A percentile compares a stretch with the other conserved stretches of the same genome.
Evolutionary conservation across 2,329 filamentous ascomycete species (phyloP).

Genomic region (Cadophora sp.): DNA sequence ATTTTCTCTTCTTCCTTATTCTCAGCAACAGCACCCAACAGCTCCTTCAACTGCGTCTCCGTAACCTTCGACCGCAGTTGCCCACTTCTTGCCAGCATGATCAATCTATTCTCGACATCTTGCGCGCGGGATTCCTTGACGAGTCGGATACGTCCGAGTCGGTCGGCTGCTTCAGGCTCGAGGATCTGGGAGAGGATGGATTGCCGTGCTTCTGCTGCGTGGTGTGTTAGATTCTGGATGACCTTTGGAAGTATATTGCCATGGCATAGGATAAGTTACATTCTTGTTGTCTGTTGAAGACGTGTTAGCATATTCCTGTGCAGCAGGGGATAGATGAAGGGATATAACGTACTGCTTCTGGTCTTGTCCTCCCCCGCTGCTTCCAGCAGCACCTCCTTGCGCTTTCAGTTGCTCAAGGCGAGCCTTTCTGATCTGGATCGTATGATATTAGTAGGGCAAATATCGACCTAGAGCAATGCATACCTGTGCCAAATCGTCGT

Average conservation of each 20-base stretch:
- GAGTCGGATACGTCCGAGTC: constrained; percentile 90
- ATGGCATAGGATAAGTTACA: background rate
- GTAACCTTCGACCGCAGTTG: constrained; percentile 89
- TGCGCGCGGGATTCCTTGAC: constrained; percentile 91
- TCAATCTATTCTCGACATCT: constrained; percentile 90
- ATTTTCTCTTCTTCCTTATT: constrained; percentile 81
- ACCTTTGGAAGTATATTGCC: background rate
- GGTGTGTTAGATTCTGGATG: constrained; percentile 45
- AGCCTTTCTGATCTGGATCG: constrained; percentile 80
- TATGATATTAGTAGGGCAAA: background rate
- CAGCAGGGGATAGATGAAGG: background rate
- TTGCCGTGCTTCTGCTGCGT: constrained; percentile 72
- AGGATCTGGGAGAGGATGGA: constrained; percentile 91
- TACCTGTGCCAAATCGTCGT: constrained; percentile 46
- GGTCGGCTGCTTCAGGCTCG: constrained; percentile 90
- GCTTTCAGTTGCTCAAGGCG: constrained; percentile 93
- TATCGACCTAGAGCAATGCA: background rate
- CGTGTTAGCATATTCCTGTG: background rate
- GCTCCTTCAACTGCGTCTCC: constrained; percentile 91
- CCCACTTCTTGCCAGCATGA: constrained; percentile 87
- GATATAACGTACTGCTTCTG: constrained; percentile 59
- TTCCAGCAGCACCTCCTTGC: constrained; percentile 58
- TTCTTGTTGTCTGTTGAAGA: constrained; percentile 12
- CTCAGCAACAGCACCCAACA: constrained; percentile 85
- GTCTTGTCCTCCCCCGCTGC: constrained; percentile 54